Evolutionary conservation across 1,139 yeast species (phyloP), one percentile per base, ranked within the genome.

Genomic region (Diutina sp.): DNA sequence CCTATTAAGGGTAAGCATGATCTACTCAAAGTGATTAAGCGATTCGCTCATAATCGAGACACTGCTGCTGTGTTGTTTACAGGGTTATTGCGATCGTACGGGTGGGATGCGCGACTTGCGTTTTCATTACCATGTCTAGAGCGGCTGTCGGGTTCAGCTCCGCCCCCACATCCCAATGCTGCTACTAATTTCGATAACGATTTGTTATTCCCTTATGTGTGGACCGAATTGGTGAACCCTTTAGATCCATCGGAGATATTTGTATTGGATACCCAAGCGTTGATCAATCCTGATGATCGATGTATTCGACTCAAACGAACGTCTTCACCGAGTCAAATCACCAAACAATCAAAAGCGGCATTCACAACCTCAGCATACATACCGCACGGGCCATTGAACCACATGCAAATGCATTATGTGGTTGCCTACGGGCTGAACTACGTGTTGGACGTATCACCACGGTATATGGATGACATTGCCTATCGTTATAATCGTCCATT

Each of bases 161-260:
- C 50, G 5, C 50, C 50, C 9, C 63, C 69, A 0, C 61, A 63
- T 5, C 61, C 60, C 21, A 61, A 58, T 14, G 56, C 56, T 6
- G 32, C 57, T 2, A 61, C 58, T 12, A 73, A 70, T 54, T 68
- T 66, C 51, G 78, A 73, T 56, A 66, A 68, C 58, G 78, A 73
- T 59, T 60, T 73, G 14, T 60, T 73, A 6, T 72, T 69, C 57
- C 78, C 78, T 0, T 72, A 72, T 58, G 72, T 65, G 58, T 73
- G 78, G 78, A 72, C 76, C 9, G 78, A 73, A 59, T 56, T 73
- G 3, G 61, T 73, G 2, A 72, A 72, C 57, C 77, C 78, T 0
- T 41, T 69, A 4, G 60, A 72, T 55, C 59, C 59, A 1, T 57
- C 61, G 2, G 73, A 73, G 57, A 41, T 73, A 0, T 59, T 71